phyloP scores from a whole-genome alignment of 306 rosid genomes.

The Vigna hirtella region DNA sequence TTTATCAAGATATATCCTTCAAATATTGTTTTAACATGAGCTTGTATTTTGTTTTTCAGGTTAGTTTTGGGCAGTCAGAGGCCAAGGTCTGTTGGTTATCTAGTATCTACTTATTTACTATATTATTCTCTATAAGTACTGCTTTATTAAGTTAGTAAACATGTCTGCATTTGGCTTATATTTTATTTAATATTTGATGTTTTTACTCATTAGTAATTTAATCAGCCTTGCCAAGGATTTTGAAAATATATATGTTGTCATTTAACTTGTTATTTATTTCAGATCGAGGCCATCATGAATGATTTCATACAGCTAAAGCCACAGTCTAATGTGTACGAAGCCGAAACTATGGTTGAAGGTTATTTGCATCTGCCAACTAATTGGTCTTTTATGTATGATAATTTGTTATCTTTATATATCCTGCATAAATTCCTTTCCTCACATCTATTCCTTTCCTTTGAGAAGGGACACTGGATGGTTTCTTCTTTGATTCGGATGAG shows the following conservation, averaged over 20 bases:
- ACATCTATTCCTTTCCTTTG: conserved; percentile 43
- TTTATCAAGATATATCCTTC: conserved; percentile 34
- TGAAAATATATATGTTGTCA: conserved; percentile 13
- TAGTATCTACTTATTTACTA: conserved; percentile 36
- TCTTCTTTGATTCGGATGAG: conserved; percentile 91
- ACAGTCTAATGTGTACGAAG: conserved; percentile 76
- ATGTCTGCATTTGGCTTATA: not conserved
- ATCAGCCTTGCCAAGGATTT: conserved; percentile 27
- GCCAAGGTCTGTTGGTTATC: conserved; percentile 74
- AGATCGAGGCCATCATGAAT: conserved; percentile 94
- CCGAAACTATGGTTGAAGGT: conserved; percentile 99
- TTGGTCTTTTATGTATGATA: conserved; percentile 37
- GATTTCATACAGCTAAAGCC: conserved; percentile 95
- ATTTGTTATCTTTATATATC: conserved; percentile 3
- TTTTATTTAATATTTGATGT: not conserved
- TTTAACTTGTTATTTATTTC: conserved; percentile 49
- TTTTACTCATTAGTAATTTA: conserved; percentile 19
- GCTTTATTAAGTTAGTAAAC: not conserved
- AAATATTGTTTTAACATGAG: conserved; percentile 39
- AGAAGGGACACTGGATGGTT: conserved; percentile 95
- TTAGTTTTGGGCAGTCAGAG: conserved; percentile 92
- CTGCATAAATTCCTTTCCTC: conserved; percentile 26
- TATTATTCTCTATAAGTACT: conserved; percentile 19
- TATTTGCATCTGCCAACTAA: conserved; percentile 35
- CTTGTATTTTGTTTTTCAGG: conserved; percentile 64